Conservation (phyloP, 176 grass and related monocot species). For the Ampelocalamus luodianensis region DNA sequence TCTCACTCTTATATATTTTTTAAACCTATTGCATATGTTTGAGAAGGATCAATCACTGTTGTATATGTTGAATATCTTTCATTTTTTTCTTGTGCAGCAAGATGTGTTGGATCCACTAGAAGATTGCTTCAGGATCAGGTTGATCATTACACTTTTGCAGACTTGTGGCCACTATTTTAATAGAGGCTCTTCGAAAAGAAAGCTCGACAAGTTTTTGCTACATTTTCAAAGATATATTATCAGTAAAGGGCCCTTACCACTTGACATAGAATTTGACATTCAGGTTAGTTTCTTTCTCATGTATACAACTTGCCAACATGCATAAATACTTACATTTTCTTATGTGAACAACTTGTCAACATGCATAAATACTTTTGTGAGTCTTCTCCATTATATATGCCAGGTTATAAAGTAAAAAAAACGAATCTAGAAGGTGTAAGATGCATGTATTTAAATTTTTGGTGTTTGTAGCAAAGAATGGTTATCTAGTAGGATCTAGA, state of each 20-base stretch:
- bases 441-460: constrained; percentile 25
- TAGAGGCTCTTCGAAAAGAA: constrained; percentile 91
- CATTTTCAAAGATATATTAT: constrained; percentile 99
- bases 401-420: constrained; percentile 15
- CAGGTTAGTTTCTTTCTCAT: constrained; percentile 72
- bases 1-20: not conserved
- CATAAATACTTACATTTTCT: constrained; percentile 39
- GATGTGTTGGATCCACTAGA: constrained; percentile 93
- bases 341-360: constrained; percentile 11
- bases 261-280: constrained; percentile 99
- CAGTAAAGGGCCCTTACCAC: constrained; percentile 89
- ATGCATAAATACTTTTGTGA: constrained; percentile 18
- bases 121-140: constrained; percentile 98
- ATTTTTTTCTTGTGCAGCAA: constrained; percentile 66
- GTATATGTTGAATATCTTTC: constrained; percentile 6
- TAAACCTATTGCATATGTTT: constrained; percentile 19
- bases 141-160: constrained; percentile 89
- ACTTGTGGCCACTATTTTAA: constrained; percentile 95
- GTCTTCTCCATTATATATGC: constrained; percentile 15
- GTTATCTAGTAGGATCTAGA: constrained; percentile 2
- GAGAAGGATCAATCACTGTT: constrained; percentile 16
- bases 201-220: constrained; percentile 94
- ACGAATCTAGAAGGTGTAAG: not conserved
- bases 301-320: constrained; percentile 22
- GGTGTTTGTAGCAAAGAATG: constrained; percentile 30